Evolutionary conservation across 1,139 yeast genomes (phyloP), one percentile per base, ranked within the genome.

Genomic region (Pneumocystis oryctolagi): DNA sequence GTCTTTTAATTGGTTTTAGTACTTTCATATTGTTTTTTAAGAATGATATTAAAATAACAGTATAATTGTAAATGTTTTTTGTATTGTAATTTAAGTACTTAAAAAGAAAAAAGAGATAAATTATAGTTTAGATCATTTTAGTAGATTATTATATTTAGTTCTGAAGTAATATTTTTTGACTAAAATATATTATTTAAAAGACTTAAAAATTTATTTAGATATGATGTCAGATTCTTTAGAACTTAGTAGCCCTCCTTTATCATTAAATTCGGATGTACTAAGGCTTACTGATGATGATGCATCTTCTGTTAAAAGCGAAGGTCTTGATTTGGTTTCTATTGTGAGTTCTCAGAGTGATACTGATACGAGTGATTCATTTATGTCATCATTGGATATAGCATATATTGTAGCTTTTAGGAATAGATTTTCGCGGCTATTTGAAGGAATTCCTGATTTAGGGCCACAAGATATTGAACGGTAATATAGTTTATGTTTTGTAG

Each of bases 401-500:
- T 57, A 35, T 57, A 57, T 57, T 39, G 59, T 75, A 20, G 69
- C 73, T 66, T 73, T 76, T 63, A 71, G 72, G 25, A 68, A 71
- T 3, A 69, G 71, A 35, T 76, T 76, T 65, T 64, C 70, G 31
- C 69, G 70, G 5, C 65, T 72, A 18, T 75, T 75, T 63, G 68
- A 66, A 8, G 78, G 73, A 25, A 67, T 73, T 18, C 69, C 71
- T 8, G 68, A 75, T 55, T 32, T 69, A 18, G 74, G 76, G 1
- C 79, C 78, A 14, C 77, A 74, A 65, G 78, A 76, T 60, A 64
- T 77, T 34, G 78, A 76, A 64, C 70, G 68, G 37, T 78, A 78
- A 8, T 64, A 75, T 6, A 65, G 67, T 18, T 47, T 47, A 3
- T 47, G 25, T 47, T 20, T 25, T 47, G 25, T 47, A n/a, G 20